Conservation (phyloP, 345 rosid species). For the Clarkia xantiana region DNA sequence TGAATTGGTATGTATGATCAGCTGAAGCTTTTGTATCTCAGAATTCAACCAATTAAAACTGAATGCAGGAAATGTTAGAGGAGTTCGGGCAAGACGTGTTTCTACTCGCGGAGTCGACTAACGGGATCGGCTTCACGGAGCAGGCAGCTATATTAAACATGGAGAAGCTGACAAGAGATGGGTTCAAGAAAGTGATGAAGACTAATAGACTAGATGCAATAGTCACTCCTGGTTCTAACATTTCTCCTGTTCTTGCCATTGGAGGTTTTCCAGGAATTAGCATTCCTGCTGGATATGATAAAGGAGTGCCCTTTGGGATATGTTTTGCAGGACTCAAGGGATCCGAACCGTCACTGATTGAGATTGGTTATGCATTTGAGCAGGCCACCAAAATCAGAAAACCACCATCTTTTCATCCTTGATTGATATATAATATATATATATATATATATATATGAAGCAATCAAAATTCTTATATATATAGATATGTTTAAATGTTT, state of each 20-base stretch:
- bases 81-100: constrained; percentile 35
- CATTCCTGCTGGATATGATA: constrained; percentile 54
- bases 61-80: constrained; percentile 33
- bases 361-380: constrained; percentile 61
- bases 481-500: too few species aligned
- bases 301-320: constrained; percentile 50
- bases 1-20: too few species aligned
- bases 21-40: too few species aligned
- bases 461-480: neutral
- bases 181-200: constrained; percentile 39
- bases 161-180: constrained; percentile 26
- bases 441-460: neutral
- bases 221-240: constrained; percentile 16
- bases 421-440: too few species aligned
- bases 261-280: constrained; percentile 67
- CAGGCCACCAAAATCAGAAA: constrained; percentile 48
- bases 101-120: constrained; percentile 30
- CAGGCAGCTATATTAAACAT: constrained; percentile 21
- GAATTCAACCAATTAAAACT: too few species aligned
- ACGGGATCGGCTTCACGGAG: constrained; percentile 26
- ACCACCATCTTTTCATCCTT: constrained; percentile 30
- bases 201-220: constrained; percentile 41
- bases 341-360: constrained; percentile 58
- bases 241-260: constrained; percentile 33
- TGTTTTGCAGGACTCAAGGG: constrained; percentile 53